Evolutionary conservation across 176 grass and related monocot species (phyloP).

Genomic region (Carex parvula): DNA sequence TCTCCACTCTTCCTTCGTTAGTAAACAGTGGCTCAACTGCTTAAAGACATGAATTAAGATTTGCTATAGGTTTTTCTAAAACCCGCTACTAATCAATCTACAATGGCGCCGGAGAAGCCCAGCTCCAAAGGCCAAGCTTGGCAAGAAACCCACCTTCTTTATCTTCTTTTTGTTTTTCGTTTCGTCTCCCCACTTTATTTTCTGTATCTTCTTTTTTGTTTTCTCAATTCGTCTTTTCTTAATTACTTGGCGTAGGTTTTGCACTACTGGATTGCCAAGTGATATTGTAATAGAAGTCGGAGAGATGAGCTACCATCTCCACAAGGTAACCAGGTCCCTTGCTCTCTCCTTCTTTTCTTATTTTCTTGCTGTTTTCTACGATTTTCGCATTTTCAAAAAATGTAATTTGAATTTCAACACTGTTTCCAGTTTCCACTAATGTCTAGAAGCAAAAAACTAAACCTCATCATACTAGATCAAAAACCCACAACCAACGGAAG

Average conservation of each 20-base stretch:
- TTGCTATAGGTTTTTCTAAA: constrained; percentile 4
- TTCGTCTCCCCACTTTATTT: background rate
- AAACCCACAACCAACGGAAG: constrained; percentile 9
- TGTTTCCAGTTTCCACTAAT: constrained; percentile 89
- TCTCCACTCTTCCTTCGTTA: constrained; percentile 6
- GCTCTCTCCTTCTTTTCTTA: background rate
- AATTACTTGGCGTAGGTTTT: constrained; percentile 55
- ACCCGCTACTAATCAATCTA: background rate
- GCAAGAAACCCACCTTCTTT: constrained; percentile 22
- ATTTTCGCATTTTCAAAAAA: constrained; percentile 3
- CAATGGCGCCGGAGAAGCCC: constrained; percentile 37
- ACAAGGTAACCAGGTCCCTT: constrained; percentile 52
- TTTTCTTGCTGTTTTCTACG: background rate
- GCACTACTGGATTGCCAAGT: constrained; percentile 92
- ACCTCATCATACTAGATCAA: constrained; percentile 25
- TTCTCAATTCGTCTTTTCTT: background rate
- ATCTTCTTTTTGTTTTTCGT: background rate
- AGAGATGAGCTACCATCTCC: constrained; percentile 98
- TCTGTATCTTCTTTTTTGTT: background rate
- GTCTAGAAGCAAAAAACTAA: constrained; percentile 89
- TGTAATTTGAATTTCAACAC: constrained; percentile 18
- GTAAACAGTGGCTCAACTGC: constrained; percentile 26
- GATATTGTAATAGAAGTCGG: constrained; percentile 93
- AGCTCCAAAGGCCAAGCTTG: constrained; percentile 90
- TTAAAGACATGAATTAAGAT: constrained; percentile 28